Evolutionary conservation across 352 stramenopile species (phyloP), one percentile per base, ranked within the genome.

Genomic region (Phytophthora cajani): DNA sequence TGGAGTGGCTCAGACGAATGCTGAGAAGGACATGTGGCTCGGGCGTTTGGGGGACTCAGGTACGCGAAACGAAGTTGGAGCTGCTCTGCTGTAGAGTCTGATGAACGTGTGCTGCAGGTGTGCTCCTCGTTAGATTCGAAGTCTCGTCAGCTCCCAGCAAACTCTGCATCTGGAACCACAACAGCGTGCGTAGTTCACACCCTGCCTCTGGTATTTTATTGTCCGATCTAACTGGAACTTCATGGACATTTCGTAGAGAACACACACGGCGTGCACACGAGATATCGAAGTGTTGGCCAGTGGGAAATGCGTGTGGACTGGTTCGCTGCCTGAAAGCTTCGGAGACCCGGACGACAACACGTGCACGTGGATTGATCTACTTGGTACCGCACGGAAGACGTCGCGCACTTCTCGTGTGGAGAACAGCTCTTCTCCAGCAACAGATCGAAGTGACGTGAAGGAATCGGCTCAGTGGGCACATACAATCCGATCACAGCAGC

Each of bases 111-210:
- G 12, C 1, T n/a, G 11, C 21, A 89, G 80, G 77, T 30, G 73
- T 85, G 14, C 62, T 95, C 2, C 67, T 92, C 42, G 74, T 95
- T 30, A 72, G 55, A 17, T 91, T 95, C 52, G 54, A 82, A 38
- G 72, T 93, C 0, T 30, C 36, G 1, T 72, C 62, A 8, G 8
- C 54, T 0, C 84, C 85, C 1, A 91, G 71, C 49, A 93, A 93
- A 32, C 68, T 95, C 4, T 93, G 88, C 32, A 61, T 95, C 1
- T 95, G 88, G 88, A 95, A 93, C 71, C 92, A 87, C 73, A 95
- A 93, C 62, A 88, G 80, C 32, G 85, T 93, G 72, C 23, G 85
- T 75, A 42, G 14, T 51, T 19, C 30, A 53, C 5, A 9, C 46
- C 6, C 11, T 5, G 9, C 21, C 16, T 53, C n/a, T 50, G 47